phyloP scores from a whole-genome alignment of 345 rosid genomes.

The Bruguiera parviflora region DNA sequence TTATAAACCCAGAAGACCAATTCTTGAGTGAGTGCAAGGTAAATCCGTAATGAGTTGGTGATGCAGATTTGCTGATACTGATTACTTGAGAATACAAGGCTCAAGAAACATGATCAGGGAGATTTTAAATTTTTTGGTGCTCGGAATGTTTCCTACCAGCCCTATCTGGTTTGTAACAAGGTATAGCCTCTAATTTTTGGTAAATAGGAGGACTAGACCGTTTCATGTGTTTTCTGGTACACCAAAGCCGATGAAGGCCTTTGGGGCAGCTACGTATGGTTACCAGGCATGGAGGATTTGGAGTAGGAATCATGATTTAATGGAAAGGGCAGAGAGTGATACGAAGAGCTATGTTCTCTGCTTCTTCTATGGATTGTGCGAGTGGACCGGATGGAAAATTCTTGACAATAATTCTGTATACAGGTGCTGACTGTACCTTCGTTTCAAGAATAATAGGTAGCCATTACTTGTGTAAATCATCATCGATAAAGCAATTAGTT shows the following conservation, averaged over 20 bases:
- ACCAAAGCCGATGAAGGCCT: constrained; percentile 19
- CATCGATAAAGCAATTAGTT: constrained; percentile 12
- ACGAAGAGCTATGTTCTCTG: constrained; percentile 15
- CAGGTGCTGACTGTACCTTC: constrained; percentile 1
- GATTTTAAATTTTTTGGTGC: constrained; percentile 16
- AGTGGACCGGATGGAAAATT: not conserved
- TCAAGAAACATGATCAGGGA: constrained; percentile 17
- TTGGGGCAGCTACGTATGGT: constrained; percentile 3
- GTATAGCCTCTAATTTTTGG: constrained; percentile 24
- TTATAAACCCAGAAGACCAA: constrained; percentile 17
- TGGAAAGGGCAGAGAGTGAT: constrained; percentile 16
- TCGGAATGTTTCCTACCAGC: constrained; percentile 24
- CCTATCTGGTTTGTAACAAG: constrained; percentile 1
- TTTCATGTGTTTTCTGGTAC: constrained; percentile 2
- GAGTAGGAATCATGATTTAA: constrained; percentile 3
- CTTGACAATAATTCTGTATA: constrained; percentile 9
- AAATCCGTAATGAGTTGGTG: constrained; percentile 40
- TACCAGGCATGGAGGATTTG: constrained; percentile 12
- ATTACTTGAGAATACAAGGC: constrained; percentile 8
- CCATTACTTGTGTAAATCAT: constrained; percentile 21
- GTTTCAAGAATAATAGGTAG: constrained; percentile 9
- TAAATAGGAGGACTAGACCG: constrained; percentile 19
- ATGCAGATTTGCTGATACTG: constrained; percentile 8
- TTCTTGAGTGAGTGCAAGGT: constrained; percentile 25
- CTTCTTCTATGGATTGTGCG: constrained; percentile 8